Evolutionary conservation across 2,329 filamentous ascomycete species (phyloP), one percentile per base, ranked within the genome.

Genomic region (Aspergillus nomiae): DNA sequence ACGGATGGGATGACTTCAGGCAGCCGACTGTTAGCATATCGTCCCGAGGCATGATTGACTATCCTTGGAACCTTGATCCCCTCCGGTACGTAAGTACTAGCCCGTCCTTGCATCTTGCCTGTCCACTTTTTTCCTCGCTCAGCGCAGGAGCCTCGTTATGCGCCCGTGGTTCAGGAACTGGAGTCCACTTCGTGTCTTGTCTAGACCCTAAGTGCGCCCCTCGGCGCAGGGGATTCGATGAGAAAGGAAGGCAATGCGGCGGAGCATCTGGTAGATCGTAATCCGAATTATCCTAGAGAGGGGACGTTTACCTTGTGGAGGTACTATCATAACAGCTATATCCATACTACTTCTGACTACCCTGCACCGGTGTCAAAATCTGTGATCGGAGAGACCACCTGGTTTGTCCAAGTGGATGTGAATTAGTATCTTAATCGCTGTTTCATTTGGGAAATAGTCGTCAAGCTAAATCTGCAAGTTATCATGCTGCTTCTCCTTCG

Each of bases 161-260:
- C 41, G 56, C 46, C 60, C 60, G 57, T 62, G 60, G 60, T 43
- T 62, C 55, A 61, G 61, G 62, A 60, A 63, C 63, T 61, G 38
- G 61, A 55, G 54, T 60, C 65, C 61, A 60, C 57, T 46, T 63
- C 30, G 58, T 58, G 45, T 54, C 53, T 58, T 58, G 38, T 45
- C 58, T 56, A 61, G 57, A 41, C 45, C 28, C 28, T 43, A n/a
- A 53, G 51, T 58, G 26, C 48, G 56, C 50, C 50, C 34, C 41
- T 36, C 48, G 21, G 45, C 19, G 48, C 48, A 51, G 28, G 28
- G 19, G 45, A 43, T 43, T 55, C 34, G 51, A 16, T 55, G 21
- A 26, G 32, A 55, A 41, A 36, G 38, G 48, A 32, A 53, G 56
- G 28, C 41, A 54, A 59, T 54, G 60, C 61, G 60, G 63, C 60